Conservation (phyloP, 2,329 filamentous ascomycete species). For the Fusarium concolor region DNA sequence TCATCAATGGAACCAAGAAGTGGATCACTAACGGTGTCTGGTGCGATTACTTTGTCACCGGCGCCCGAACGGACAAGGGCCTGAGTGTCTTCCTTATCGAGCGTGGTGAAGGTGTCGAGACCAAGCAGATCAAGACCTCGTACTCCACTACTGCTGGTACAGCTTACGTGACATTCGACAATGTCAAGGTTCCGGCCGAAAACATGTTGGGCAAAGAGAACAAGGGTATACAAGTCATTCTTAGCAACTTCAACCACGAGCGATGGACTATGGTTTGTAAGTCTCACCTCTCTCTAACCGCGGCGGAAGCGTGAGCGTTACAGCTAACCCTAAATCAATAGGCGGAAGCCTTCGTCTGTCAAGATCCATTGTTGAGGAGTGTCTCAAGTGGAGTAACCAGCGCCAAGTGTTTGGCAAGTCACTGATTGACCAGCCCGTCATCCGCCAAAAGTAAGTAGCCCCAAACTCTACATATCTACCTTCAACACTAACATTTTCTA, state of each 20-base stretch:
- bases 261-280: slow-evolving; percentile 79
- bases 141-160: slow-evolving; percentile 86
- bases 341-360: slow-evolving; percentile 71
- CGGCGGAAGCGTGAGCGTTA: background rate
- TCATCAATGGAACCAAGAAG: slow-evolving; percentile 81
- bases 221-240: slow-evolving; percentile 85
- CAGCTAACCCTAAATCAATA: slow-evolving; percentile 34
- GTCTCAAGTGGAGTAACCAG: slow-evolving; percentile 89
- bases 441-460: slow-evolving; percentile 75
- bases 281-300: slow-evolving; percentile 37
- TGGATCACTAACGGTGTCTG: slow-evolving; percentile 88
- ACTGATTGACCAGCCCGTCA: slow-evolving; percentile 84
- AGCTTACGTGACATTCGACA: slow-evolving; percentile 83
- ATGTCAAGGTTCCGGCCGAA: slow-evolving; percentile 84
- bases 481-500: slow-evolving; percentile 45
- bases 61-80: slow-evolving; percentile 81
- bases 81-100: slow-evolving; percentile 82
- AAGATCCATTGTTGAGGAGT: slow-evolving; percentile 81
- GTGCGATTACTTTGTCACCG: slow-evolving; percentile 85
- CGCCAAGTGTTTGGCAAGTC: slow-evolving; percentile 86
- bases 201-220: slow-evolving; percentile 85
- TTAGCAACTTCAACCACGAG: slow-evolving; percentile 92
- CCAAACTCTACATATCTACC: background rate
- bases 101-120: slow-evolving; percentile 79
- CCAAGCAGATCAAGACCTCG: slow-evolving; percentile 81